Evolutionary conservation across 2,329 filamentous ascomycete species (phyloP).

Genomic region (Verticillium albo-atrum): DNA sequence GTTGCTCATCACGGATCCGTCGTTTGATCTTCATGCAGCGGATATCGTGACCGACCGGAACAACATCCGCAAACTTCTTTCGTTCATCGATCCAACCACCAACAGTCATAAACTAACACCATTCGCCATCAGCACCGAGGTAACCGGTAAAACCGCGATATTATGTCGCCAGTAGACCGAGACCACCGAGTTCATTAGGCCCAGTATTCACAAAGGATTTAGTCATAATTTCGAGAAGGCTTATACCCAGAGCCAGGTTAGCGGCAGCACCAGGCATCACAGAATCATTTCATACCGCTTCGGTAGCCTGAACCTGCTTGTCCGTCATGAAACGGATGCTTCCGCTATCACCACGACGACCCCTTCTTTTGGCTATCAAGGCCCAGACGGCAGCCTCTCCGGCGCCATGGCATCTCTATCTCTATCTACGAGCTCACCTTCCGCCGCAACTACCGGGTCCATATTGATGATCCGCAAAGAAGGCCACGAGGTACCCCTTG

Average conservation of each 20-base stretch:
- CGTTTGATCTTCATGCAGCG: constrained; percentile 29
- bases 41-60: constrained; percentile 42
- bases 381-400: constrained; percentile 12
- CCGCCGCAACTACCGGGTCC: constrained; percentile 9
- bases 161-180: constrained; percentile 28
- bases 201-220: constrained; percentile 33
- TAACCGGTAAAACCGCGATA: constrained; percentile 29
- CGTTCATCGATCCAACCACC: constrained; percentile 29
- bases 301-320: constrained; percentile 30
- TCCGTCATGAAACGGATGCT: constrained; percentile 37
- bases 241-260: constrained; percentile 26
- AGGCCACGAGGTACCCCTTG: constrained; percentile 24
- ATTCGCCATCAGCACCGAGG: constrained; percentile 39
- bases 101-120: constrained; percentile 18
- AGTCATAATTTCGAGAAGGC: constrained; percentile 40
- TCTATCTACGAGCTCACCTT: constrained; percentile 1
- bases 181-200: constrained; percentile 21
- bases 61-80: constrained; percentile 43
- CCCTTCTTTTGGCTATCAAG: constrained; percentile 24
- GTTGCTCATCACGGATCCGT: constrained; percentile 30
- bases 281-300: constrained; percentile 40
- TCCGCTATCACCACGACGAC: too few species aligned
- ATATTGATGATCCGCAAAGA: constrained; percentile 23
- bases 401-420: constrained; percentile 18
- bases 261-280: constrained; percentile 37